Base-by-base conservation (phyloP, 139 green algal genomes). In the Micractinium sp. region DNA sequence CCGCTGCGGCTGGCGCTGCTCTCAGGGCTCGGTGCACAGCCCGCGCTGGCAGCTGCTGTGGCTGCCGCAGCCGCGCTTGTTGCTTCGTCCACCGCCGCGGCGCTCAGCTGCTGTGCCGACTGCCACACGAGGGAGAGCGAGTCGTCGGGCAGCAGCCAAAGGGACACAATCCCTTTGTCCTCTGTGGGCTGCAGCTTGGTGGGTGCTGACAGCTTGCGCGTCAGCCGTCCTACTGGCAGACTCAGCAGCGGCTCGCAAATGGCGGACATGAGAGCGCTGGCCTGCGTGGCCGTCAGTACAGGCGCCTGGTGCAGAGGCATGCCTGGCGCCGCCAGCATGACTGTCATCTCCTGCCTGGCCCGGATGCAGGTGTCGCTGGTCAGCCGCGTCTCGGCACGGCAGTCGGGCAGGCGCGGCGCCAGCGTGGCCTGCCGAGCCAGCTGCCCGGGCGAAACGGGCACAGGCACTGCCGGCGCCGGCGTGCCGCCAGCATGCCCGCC, bases 101-200 rank as follows among this genome's bases (percentile, higher is more conserved):
- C 3, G 2, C 41, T 27, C 85, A 88, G 67, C 35, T 69, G 69
- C 35, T 41, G 56, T 23, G 81, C 36, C 27, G 69, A 77, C 71
- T 91, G 83, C 86, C 82, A 93, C 13, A 90, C 69, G 9, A 93
- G 79, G 25, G 88, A 90, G 33, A 93, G 77, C 18, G 66, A 41
- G 75, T 93, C 90, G 87, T 91, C 82, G n/a, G 88, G 90, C 63
- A 93, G 78, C 18, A 93, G 83, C 84, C 88, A 93, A 25, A 93
- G 88, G 76, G 80, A 78, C 5, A 93, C 77, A 67, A 81, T 22
- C 27, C 90, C 90, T 67, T 66, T 81, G 33, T 86, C 88, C 4
- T 60, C 20, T 5, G 66, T 88, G 31, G 90, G 83, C 47, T 88
- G 63, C 19, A 93, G 53, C 33, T 66, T 61, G 38, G 77, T 88